Percentiles rank a stretch among this genome's conserved stretches.
phyloP scores from a whole-genome alignment of 495 filamentous ascomycete species.

The Penicillium turbatum region DNA sequence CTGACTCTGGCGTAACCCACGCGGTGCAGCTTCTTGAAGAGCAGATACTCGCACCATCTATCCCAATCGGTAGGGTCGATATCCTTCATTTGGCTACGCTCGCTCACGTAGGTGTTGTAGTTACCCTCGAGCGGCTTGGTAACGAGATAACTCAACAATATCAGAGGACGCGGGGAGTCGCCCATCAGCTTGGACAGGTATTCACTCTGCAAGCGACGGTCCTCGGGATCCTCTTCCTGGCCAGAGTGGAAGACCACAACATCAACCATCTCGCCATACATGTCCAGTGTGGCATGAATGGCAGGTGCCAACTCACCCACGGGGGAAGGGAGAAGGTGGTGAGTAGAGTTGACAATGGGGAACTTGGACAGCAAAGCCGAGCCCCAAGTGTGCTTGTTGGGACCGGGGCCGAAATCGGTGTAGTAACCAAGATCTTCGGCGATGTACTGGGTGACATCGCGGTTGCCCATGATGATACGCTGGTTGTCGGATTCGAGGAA shows the following conservation, averaged over 20 bases:
- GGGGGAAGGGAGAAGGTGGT: slow-evolving; percentile 89
- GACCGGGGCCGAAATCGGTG: slow-evolving; percentile 93
- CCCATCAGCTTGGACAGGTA: slow-evolving; percentile 91
- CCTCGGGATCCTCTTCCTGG: slow-evolving; percentile 95
- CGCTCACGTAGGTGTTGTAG: slow-evolving; percentile 93
- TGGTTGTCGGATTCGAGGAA: slow-evolving; percentile 92
- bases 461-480: slow-evolving; percentile 99
- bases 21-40: slow-evolving; percentile 84
- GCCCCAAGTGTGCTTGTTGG: slow-evolving; percentile 99
- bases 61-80: slow-evolving; percentile 95
- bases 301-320: slow-evolving; percentile 94
- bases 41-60: slow-evolving; percentile 98
- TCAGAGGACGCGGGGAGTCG: slow-evolving; percentile 68
- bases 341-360: slow-evolving; percentile 94
- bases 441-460: slow-evolving; percentile 91
- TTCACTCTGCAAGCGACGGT: slow-evolving; percentile 80
- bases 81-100: slow-evolving; percentile 86
- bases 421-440: slow-evolving; percentile 98
- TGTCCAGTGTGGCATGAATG: slow-evolving; percentile 90
- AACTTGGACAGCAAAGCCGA: slow-evolving; percentile 91
- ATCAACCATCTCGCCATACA: slow-evolving; percentile 85
- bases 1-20: slow-evolving; percentile 89
- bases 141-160: slow-evolving; percentile 89
- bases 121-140: slow-evolving; percentile 88
- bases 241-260: slow-evolving; percentile 99